A percentile compares a stretch with the other conserved stretches of the same genome.
Evolutionary conservation across 2,329 filamentous ascomycete species (phyloP).

Genomic region (Sclerotiophoma versabilis): DNA sequence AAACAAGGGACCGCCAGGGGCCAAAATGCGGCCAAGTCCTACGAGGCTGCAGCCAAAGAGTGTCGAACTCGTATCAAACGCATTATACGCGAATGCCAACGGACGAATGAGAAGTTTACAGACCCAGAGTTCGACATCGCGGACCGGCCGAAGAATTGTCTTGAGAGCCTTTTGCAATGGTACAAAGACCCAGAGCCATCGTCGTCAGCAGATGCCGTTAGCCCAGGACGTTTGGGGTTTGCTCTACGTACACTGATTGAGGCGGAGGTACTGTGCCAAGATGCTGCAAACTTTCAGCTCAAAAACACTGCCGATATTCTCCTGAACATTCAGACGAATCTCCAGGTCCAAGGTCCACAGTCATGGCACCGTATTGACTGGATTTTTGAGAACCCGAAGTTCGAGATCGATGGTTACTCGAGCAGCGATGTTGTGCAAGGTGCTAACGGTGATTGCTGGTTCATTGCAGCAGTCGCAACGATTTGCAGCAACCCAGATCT

Average conservation of each 20-base stretch:
- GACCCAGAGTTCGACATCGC: slow-evolving; percentile 86
- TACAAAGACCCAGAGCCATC: slow-evolving; percentile 57
- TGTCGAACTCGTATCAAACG: slow-evolving; percentile 68
- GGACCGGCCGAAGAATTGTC: slow-evolving; percentile 63
- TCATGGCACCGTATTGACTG: slow-evolving; percentile 59
- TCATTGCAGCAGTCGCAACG: slow-evolving; percentile 80
- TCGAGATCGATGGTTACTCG: slow-evolving; percentile 77
- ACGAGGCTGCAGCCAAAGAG: slow-evolving; percentile 72
- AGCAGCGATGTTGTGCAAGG: slow-evolving; percentile 82
- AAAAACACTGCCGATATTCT: slow-evolving; percentile 69
- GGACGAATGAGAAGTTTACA: slow-evolving; percentile 83
- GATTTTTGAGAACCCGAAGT: slow-evolving; percentile 77
- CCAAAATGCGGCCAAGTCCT: slow-evolving; percentile 69
- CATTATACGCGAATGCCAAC: slow-evolving; percentile 68
- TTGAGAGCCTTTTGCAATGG: slow-evolving; percentile 47
- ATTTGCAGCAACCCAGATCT: slow-evolving; percentile 74
- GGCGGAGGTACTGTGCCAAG: slow-evolving; percentile 28
- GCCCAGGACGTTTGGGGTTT: slow-evolving; percentile 23
- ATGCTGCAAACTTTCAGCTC: slow-evolving; percentile 29
- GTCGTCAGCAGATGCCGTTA: slow-evolving; percentile 45
- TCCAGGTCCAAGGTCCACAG: slow-evolving; percentile 13
- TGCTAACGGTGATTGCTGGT: slow-evolving; percentile 82
- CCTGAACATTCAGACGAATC: slow-evolving; percentile 4
- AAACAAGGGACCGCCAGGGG: slow-evolving; percentile 61
- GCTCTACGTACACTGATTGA: slow-evolving; percentile 36